Conservation (phyloP, 2,329 filamentous ascomycete genomes). For the Aureobasidium vineae region DNA sequence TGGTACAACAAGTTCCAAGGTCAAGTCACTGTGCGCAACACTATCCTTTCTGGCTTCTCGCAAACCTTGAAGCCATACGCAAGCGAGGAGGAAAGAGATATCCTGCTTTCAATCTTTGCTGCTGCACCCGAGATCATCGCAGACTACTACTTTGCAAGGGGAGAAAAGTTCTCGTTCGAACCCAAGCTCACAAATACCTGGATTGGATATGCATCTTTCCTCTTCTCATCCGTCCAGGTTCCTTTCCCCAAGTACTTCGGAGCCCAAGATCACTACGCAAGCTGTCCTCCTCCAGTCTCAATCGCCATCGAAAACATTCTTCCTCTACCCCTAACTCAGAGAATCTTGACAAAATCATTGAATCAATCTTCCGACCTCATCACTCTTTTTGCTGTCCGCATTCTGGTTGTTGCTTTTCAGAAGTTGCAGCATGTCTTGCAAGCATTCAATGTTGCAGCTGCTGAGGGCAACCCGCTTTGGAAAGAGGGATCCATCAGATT, state of each 20-base stretch:
- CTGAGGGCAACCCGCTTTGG: conserved; percentile 58
- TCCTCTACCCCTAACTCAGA: conserved; percentile 76
- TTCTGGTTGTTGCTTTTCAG: conserved; percentile 73
- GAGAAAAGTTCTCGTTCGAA: conserved; percentile 71
- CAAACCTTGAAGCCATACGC: conserved; percentile 80
- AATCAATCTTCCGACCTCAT: conserved; percentile 75
- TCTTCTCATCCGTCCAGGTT: conserved; percentile 77
- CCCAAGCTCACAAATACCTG: conserved; percentile 90
- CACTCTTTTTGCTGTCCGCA: conserved; percentile 77
- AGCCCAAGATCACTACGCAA: conserved; percentile 59
- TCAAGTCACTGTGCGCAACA: conserved; percentile 73
- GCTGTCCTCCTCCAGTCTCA: conserved; percentile 72
- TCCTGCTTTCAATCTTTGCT: conserved; percentile 75
- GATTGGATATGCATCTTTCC: conserved; percentile 87
- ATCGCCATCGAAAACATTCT: conserved; percentile 83
- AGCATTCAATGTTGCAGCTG: conserved; percentile 56
- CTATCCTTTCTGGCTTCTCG: conserved; percentile 73
- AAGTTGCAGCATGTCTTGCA: conserved; percentile 68
- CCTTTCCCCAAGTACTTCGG: conserved; percentile 72
- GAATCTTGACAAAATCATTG: conserved; percentile 74
- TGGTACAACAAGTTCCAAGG: conserved; percentile 54
- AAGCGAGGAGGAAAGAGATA: conserved; percentile 74
- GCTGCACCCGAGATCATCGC: conserved; percentile 82
- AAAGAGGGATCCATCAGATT: conserved; percentile 65
- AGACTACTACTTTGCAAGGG: conserved; percentile 71